These are phyloP conservation scores for Physcomitrium patens DNA, from an alignment of 225 moss, liverwort and hornwort genomes.

Conservation along the genomic window DNA sequence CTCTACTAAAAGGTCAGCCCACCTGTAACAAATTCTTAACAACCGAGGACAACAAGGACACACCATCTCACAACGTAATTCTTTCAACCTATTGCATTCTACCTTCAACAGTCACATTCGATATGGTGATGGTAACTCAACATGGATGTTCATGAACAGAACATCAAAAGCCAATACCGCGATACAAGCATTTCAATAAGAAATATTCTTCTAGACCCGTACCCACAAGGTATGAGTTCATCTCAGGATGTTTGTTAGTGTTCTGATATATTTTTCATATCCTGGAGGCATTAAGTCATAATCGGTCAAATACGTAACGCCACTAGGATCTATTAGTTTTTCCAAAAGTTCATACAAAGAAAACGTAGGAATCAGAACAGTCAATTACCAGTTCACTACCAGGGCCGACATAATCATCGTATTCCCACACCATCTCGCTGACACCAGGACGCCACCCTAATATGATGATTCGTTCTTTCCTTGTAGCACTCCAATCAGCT, in stretches of 20 bases:
- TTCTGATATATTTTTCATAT: too few relatives aligned
- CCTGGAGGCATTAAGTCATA: too few relatives aligned
- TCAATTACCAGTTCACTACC: constrained; percentile 66
- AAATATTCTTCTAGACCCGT: constrained; percentile 18
- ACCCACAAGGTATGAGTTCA: constrained; percentile 9
- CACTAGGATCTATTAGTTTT: too few relatives aligned
- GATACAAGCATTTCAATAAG: constrained; percentile 8
- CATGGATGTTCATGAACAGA: constrained; percentile 1
- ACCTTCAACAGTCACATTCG: neutral
- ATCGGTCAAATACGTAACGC: too few relatives aligned
- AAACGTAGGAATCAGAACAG: constrained; percentile 1
- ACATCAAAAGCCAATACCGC: neutral
- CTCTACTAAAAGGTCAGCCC: constrained; percentile 2
- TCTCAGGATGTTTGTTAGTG: neutral
- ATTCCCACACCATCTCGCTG: constrained; percentile 81
- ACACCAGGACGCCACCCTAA: constrained; percentile 81
- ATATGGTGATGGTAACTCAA: neutral
- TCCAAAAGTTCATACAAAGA: too few relatives aligned
- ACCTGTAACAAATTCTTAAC: neutral
- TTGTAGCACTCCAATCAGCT: constrained; percentile 58
- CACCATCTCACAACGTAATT: constrained; percentile 14
- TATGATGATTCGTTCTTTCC: constrained; percentile 65
- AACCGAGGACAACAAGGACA: constrained; percentile 13
- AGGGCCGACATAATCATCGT: constrained; percentile 74
- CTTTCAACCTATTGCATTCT: neutral